A percentile compares a stretch with the other conserved stretches of the same genome.
These are phyloP conservation scores for Thraustotheca clavata DNA, from an alignment of 352 stramenopile genomes.

Conservation along the genomic window DNA sequence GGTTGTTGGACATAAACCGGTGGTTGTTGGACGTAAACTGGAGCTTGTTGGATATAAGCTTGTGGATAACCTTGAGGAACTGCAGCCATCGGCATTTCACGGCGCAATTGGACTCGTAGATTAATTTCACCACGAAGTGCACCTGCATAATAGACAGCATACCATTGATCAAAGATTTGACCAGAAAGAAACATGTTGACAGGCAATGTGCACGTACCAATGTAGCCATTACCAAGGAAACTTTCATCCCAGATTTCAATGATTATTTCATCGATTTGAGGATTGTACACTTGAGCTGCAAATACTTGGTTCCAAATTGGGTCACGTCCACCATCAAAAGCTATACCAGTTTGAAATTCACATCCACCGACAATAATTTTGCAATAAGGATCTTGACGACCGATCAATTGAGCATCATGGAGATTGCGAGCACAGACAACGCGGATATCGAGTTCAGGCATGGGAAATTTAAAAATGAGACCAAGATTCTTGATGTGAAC, in stretches of 20 bases:
- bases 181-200: neutral
- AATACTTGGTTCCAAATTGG: conserved; percentile 1
- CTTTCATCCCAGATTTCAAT: neutral
- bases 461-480: neutral
- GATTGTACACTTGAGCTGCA: neutral
- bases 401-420: conserved; percentile 5
- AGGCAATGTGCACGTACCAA: neutral
- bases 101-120: neutral
- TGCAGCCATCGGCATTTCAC: no score
- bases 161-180: conserved; percentile 9
- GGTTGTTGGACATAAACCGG: neutral
- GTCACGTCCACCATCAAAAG: neutral
- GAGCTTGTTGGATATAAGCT: neutral
- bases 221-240: conserved; percentile 4
- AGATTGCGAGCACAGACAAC: neutral
- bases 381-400: conserved; percentile 10
- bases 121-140: neutral
- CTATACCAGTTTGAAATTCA: neutral
- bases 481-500: neutral
- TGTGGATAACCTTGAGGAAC: neutral
- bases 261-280: conserved; percentile 1
- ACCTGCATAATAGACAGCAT: neutral
- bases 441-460: conserved; percentile 1
- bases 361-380: neutral
- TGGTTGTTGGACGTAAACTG: neutral